phyloP scores from a whole-genome alignment of 1,284 basidiomycete genomes.

The Ganoderma sinense region DNA sequence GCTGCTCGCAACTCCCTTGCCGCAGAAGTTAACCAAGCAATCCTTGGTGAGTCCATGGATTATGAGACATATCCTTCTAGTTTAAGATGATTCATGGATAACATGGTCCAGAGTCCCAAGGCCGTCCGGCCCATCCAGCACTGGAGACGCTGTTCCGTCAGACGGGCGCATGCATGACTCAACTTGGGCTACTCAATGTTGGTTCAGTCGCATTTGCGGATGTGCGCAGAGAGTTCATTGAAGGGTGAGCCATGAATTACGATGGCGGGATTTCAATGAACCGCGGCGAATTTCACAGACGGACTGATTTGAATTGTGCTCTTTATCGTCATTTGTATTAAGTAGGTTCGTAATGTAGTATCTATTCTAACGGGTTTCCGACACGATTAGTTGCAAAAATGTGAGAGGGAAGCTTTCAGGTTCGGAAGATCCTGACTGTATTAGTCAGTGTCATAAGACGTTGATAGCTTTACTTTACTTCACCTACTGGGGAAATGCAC shows the following conservation, averaged over 20 bases:
- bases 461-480: no score
- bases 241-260: slow-evolving; percentile 28
- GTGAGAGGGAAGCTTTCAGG: no score
- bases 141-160: slow-evolving; percentile 82
- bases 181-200: slow-evolving; percentile 73
- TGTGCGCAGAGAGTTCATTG: slow-evolving; percentile 72
- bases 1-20: slow-evolving; percentile 71
- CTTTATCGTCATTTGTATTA: background rate
- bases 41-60: slow-evolving; percentile 65
- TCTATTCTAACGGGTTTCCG: no score
- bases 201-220: slow-evolving; percentile 85
- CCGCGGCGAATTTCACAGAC: background rate
- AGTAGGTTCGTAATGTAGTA: no score
- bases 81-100: background rate
- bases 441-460: no score
- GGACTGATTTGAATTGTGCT: background rate
- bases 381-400: no score
- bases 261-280: background rate
- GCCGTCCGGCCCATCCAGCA: slow-evolving; percentile 70
- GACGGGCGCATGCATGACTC: slow-evolving; percentile 65
- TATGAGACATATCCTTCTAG: background rate
- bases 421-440: no score
- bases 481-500: no score
- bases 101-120: slow-evolving; percentile 69
- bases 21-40: slow-evolving; percentile 81